Evolutionary conservation across 2,329 filamentous ascomycete species (phyloP), one percentile per base, ranked within the genome.

Genomic region (Hysterium pulicare): DNA sequence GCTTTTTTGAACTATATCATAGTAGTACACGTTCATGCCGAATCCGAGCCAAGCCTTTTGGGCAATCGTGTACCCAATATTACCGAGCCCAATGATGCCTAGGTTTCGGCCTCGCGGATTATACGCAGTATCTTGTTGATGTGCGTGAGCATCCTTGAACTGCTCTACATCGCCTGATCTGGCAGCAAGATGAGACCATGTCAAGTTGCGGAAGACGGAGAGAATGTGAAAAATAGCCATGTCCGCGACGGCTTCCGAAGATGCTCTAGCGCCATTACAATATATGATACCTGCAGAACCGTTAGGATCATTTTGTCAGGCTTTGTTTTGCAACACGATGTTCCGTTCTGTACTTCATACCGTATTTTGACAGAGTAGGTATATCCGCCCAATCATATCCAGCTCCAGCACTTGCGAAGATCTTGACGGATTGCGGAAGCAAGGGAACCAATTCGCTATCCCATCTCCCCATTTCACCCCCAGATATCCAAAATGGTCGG

Each of bases 211-310:
- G 68, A 86, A 87, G 4, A 79, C 81, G 9, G 77, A 77, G 39
- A 87, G 76, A 50, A 87, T 78, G 55, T 84, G 48, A 42, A 45
- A 53, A 34, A 53, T 50, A 73, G 82, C 78, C 53, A 84, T 81
- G 62, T 87, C 84, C 34, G 83, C 83, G 2, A 87, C 83, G 2
- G 82, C 77, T 55, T 87, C 83, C 5, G 81, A 79, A 11, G 81
- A 81, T 0, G 83, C 83, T 3, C 53, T 66, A 47, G 51, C 49
- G 21, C 48, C 51, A 33, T 54, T 53, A 45, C 46, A 54, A 43
- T 54, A 52, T 38, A 40, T 49, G 17, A 54, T 61, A 77, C 79
- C 82, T 56, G 72, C 71, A 51, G 78, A 70, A 1, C 76, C 8
- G 17, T 40, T 16, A n/a, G n/a, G n/a, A n/a, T n/a, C n/a, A n/a